Conservation (phyloP, 176 grass and related monocot genomes). For the Eremochloa ophiuroides region DNA sequence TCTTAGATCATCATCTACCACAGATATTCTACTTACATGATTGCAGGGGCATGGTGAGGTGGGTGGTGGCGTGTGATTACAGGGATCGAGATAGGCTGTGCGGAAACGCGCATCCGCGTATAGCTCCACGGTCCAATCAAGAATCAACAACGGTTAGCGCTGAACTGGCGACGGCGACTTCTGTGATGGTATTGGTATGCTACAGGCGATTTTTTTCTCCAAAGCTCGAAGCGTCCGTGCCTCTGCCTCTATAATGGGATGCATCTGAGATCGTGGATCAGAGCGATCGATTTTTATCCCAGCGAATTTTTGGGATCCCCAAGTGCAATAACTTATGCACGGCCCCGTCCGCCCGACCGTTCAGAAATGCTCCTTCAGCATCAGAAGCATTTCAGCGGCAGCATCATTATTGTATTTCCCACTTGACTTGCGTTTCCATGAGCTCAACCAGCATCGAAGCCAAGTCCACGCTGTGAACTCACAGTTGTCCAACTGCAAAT, state of each 20-base stretch:
- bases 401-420: too few relatives aligned
- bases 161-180: constrained; percentile 3
- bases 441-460: too few relatives aligned
- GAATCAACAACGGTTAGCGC: neutral
- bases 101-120: neutral
- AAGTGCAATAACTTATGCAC: too few relatives aligned
- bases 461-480: too few relatives aligned
- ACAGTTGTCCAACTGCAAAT: too few relatives aligned
- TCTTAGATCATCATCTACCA: neutral
- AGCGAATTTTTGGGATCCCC: too few relatives aligned
- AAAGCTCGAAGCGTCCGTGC: neutral
- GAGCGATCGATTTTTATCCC: neutral
- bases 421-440: too few relatives aligned
- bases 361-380: too few relatives aligned
- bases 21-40: neutral
- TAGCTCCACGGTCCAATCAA: neutral
- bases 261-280: neutral
- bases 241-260: neutral
- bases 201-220: neutral
- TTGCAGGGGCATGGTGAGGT: neutral
- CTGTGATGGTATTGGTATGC: neutral
- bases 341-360: too few relatives aligned
- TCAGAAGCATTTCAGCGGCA: too few relatives aligned
- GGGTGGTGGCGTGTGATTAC: neutral
- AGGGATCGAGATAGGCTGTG: neutral